Evolutionary conservation across 73 alveolate species (phyloP), one percentile per base, ranked within the genome.

Genomic region (Paramecium bursaria): DNA sequence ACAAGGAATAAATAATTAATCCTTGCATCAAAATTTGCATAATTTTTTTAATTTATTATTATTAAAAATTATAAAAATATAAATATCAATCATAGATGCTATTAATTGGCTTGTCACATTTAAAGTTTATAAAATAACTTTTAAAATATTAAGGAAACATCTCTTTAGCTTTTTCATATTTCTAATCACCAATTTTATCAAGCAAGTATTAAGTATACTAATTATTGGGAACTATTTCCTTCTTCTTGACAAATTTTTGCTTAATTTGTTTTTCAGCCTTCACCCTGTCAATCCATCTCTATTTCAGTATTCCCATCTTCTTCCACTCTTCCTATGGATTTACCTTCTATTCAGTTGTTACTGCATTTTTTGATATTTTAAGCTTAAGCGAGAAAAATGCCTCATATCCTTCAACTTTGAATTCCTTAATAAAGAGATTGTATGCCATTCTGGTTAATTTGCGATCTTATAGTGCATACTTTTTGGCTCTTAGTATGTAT

Each of bases 301-400:
- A 29, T 0, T 29, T 2, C 11, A 57, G 17, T 0, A 6, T 4
- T 23, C 82, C 61, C 82, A 67, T 67, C 57, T 67, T 67, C 11
- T 67, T 33, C 82, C 82, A 67, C 42, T 67, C 82, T 26, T 67
- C 82, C 11, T 67, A 35, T 17, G 14, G 11, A 39, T 39, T 39
- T 39, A 11, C 11, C 49, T 39, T 39, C 14, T 39, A 7, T 39
- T 39, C 49, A 39, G 14, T 39, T 39, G 11, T 7, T 39, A 39
- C 5, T 39, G 11, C 11, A 39, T 39, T 39, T 39, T 39, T 7
- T 11, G 5, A 7, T 39, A 39, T 39, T 39, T 39, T 39, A 39
- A 39, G 49, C 11, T 39, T 39, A 5, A 39, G 11, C 11, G 5
- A 39, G 11, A 39, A 39, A 11, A 39, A 39, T 39, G 82, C 82